A percentile compares a stretch with the other conserved stretches of the same genome.
These are phyloP conservation scores for Nakazawaea anatomiae DNA, from an alignment of 805 yeast species.

Conservation along the genomic window DNA sequence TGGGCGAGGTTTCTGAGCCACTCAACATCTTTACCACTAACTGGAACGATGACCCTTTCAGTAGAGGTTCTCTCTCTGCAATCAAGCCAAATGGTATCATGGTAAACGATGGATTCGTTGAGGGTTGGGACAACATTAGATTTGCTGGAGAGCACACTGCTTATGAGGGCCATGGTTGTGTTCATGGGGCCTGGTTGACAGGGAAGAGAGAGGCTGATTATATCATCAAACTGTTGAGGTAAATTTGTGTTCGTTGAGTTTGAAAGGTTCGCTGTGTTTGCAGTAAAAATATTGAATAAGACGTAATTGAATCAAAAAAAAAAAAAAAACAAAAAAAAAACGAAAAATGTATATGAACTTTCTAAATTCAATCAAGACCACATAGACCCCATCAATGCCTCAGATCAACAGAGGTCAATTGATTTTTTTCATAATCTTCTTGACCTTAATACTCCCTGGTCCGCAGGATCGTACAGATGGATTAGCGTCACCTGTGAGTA, in stretches of 20 bases:
- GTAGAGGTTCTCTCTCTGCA: conserved; percentile 43
- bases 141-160: conserved; percentile 56
- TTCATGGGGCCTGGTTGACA: conserved; percentile 51
- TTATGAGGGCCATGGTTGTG: conserved; percentile 50
- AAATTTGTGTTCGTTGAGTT: background rate
- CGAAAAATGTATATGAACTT: too few relatives aligned
- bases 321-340: background rate
- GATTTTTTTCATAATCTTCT: conserved; percentile 28
- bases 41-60: conserved; percentile 49
- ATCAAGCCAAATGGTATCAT: conserved; percentile 34
- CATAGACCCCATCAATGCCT: background rate
- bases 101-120: conserved; percentile 24
- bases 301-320: background rate
- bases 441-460: conserved; percentile 36
- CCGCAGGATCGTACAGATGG: conserved; percentile 10
- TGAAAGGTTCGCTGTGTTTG: too few relatives aligned
- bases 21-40: conserved; percentile 25
- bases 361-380: background rate
- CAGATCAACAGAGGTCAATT: conserved; percentile 9
- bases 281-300: too few relatives aligned
- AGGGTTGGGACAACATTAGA: conserved; percentile 33
- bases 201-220: conserved; percentile 42
- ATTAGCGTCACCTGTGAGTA: conserved; percentile 12
- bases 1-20: conserved; percentile 22
- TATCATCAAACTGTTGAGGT: conserved; percentile 10